Evolutionary conservation across 2,329 filamentous ascomycete genomes (phyloP), one percentile per base, ranked within the genome.

Genomic region (Colletotrichum costaricense): DNA sequence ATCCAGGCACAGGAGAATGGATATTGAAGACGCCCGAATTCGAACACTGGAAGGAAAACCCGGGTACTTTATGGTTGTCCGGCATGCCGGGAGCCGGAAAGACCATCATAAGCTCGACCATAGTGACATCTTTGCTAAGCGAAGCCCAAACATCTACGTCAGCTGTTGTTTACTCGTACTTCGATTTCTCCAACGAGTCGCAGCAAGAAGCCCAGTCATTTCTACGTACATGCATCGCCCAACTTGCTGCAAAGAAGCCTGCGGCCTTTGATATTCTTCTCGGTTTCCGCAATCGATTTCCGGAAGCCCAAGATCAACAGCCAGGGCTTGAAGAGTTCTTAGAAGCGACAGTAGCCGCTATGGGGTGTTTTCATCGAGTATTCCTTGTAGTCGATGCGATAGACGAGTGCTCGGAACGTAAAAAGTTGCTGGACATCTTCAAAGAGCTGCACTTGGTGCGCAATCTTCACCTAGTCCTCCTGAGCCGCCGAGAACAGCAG

Each of bases 81-180:
- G 22, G 22, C 22, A 54, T 54, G 49, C 49, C 49, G 4, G 52
- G 52, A 26, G 11, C n/a, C 12, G 52, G 22, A 14, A 55, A 55
- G 11, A 14, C 52, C 5, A 28, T 55, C 5, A 55, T 55, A 12
- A 55, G 52, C 24, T 55, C 52, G 3, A 55, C 52, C 2, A 24
- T 24, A 24, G 52, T 55, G 22, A 24, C 52, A 0, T 26, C 0
- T 6, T 0, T 55, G 52, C 24, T 55, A 0, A 55, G 5, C 5
- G n/a, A 55, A 14, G 5, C 11, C 2, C 9, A 14, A 26, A 26
- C n/a, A 12, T 16, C 52, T 9, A 5, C 22, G 3, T 12, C 14
- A 0, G 52, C 24, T 14, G 52, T 26, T 16, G 11, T 55, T 4
- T 55, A 26, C 52, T 55, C 24, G 14, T n/a, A 55, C 52, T 55